Conservation (phyloP, 495 filamentous ascomycete genomes). For the Friedmanniomyces simplex region DNA sequence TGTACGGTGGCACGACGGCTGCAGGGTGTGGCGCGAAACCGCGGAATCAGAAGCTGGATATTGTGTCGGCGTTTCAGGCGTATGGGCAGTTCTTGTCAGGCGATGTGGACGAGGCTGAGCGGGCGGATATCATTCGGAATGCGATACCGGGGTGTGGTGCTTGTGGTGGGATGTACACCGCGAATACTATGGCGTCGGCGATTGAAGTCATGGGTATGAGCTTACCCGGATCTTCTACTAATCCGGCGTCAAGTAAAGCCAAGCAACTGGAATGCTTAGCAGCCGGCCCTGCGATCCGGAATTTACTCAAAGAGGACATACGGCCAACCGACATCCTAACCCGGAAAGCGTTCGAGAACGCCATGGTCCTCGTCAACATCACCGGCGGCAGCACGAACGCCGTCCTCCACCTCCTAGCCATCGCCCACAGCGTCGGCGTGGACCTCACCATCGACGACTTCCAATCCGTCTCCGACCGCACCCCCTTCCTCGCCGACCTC, state of each 20-base stretch:
- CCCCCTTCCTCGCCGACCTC: slow-evolving; percentile 86
- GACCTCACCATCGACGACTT: slow-evolving; percentile 96
- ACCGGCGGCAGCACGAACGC: slow-evolving; percentile 95
- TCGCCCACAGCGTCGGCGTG: slow-evolving; percentile 86
- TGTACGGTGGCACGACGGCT: slow-evolving; percentile 92
- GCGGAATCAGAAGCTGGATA: slow-evolving; percentile 71
- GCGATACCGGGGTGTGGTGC: slow-evolving; percentile 90
- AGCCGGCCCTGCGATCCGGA: slow-evolving; percentile 78
- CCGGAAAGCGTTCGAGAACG: slow-evolving; percentile 85
- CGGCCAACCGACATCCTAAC: slow-evolving; percentile 83
- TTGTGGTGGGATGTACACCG: slow-evolving; percentile 98
- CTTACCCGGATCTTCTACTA: slow-evolving; percentile 84
- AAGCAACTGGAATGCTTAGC: slow-evolving; percentile 80
- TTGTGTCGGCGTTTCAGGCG: slow-evolving; percentile 94
- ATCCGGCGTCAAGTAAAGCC: slow-evolving; percentile 74
- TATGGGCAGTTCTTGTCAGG: slow-evolving; percentile 92
- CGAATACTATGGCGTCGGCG: slow-evolving; percentile 97
- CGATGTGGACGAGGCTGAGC: slow-evolving; percentile 79
- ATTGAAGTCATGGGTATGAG: slow-evolving; percentile 96
- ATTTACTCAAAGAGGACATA: slow-evolving; percentile 78
- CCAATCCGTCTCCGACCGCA: slow-evolving; percentile 84
- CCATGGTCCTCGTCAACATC: slow-evolving; percentile 91
- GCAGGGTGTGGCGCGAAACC: slow-evolving; percentile 65
- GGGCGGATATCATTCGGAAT: slow-evolving; percentile 89
- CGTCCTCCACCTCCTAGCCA: slow-evolving; percentile 92